Conservation (phyloP, 2,329 filamentous ascomycete genomes). For the Helotiales sp. region DNA sequence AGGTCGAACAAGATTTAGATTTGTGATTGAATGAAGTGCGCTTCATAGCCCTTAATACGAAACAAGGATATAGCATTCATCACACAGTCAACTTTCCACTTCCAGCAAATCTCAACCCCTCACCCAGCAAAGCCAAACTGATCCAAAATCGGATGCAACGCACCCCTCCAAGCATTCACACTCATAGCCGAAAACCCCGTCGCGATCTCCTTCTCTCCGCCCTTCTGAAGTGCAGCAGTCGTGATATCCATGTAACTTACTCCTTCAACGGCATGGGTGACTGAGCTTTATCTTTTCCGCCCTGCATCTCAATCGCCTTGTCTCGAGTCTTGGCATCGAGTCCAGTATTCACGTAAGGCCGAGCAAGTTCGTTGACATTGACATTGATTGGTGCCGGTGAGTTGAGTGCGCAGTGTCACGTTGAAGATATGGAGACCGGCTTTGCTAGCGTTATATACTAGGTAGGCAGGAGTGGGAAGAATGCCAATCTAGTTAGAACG, state of each 20-base stretch:
- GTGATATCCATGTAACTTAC: constrained; percentile 43
- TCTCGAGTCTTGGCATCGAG: constrained; percentile 41
- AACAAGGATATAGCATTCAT: background rate
- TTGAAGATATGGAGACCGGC: constrained; percentile 42
- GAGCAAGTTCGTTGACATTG: constrained; percentile 45
- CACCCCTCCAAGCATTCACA: constrained; percentile 29
- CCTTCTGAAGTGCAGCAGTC: constrained; percentile 38
- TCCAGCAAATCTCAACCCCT: background rate
- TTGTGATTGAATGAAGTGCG: background rate
- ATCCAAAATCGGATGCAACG: constrained; percentile 28
- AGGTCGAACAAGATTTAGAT: background rate
- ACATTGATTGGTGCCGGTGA: constrained; percentile 42
- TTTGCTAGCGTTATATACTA: constrained; percentile 45
- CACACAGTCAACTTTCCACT: background rate
- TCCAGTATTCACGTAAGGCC: constrained; percentile 46
- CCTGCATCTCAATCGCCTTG: constrained; percentile 27
- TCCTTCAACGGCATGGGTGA: constrained; percentile 43
- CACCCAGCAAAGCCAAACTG: constrained; percentile 21
- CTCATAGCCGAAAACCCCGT: constrained; percentile 39
- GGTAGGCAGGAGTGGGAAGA: constrained; percentile 40
- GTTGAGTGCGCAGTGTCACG: constrained; percentile 39
- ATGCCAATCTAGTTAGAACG: constrained; percentile 33
- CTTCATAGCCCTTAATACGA: background rate
- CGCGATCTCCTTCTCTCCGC: constrained; percentile 41
- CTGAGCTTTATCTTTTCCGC: constrained; percentile 35